Conservation (phyloP, 257 asterid species). For the Lantana camara region DNA sequence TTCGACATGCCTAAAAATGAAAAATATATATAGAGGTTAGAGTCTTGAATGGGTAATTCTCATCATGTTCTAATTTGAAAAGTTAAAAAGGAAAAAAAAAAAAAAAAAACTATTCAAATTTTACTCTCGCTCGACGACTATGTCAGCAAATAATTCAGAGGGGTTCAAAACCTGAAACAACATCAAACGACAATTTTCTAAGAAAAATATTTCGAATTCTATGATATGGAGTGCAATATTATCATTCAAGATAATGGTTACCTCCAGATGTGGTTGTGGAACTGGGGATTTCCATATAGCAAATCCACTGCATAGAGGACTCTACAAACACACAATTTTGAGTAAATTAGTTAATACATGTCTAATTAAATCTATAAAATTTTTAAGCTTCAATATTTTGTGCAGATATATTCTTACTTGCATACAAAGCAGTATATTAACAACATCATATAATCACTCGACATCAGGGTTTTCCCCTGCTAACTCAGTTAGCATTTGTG, state of each 20-base stretch:
- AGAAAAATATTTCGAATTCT: neutral
- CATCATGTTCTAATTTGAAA: neutral
- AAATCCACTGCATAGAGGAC: constrained; percentile 58
- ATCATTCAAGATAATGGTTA: constrained; percentile 4
- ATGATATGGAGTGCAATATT: no score
- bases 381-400: no score
- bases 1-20: no score
- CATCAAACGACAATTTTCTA: neutral
- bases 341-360: neutral
- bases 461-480: constrained; percentile 42
- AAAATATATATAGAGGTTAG: neutral
- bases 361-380: neutral
- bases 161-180: constrained; percentile 62
- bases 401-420: constrained; percentile 43
- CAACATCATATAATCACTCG: constrained; percentile 52
- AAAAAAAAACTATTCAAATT: constrained; percentile 11
- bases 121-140: constrained; percentile 79
- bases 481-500: constrained; percentile 54
- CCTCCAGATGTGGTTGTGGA: constrained; percentile 71
- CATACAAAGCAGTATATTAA: constrained; percentile 47
- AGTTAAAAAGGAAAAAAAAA: neutral
- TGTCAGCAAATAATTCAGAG: constrained; percentile 75
- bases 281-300: constrained; percentile 64
- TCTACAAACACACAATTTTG: constrained; percentile 28
- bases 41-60: neutral